Evolutionary conservation across 2,329 filamentous ascomycete species (phyloP).

Genomic region (Penicillium sp.): DNA sequence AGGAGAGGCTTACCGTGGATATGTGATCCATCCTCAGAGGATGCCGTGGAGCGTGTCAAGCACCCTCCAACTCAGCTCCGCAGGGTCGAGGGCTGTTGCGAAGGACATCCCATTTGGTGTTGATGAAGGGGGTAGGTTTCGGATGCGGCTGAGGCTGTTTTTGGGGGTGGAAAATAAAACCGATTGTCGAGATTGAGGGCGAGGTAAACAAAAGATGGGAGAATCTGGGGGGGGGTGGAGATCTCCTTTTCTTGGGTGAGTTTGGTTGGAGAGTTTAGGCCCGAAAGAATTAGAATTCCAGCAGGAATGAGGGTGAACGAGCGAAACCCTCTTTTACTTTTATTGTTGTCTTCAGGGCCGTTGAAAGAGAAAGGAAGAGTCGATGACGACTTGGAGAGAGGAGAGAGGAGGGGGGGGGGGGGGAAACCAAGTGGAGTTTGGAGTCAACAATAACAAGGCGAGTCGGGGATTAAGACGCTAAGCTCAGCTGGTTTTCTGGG

Average conservation of each 20-base stretch:
- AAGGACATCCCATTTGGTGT: constrained; percentile 43
- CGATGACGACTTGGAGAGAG: constrained; percentile 12
- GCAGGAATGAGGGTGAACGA: constrained; percentile 27
- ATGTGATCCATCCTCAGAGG: constrained; percentile 49
- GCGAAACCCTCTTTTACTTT: constrained; percentile 3
- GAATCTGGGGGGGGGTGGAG: not conserved
- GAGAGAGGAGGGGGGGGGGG: constrained; percentile 10
- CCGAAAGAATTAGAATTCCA: constrained; percentile 12
- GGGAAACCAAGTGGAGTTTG: constrained; percentile 25
- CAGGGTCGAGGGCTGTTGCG: constrained; percentile 39
- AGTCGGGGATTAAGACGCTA: constrained; percentile 27
- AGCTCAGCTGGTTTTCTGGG: constrained; percentile 23
- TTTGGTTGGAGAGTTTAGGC: not conserved
- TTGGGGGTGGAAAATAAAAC: constrained; percentile 11
- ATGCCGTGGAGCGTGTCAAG: constrained; percentile 37
- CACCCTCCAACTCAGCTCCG: constrained; percentile 43
- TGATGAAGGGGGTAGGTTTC: constrained; percentile 8
- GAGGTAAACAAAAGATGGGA: constrained; percentile 7
- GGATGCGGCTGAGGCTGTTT: constrained; percentile 4
- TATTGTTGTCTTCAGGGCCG: constrained; percentile 10
- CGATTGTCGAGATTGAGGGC: constrained; percentile 1
- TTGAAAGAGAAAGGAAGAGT: constrained; percentile 14
- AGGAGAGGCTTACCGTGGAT: constrained; percentile 44
- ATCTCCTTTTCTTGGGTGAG: too few species aligned
- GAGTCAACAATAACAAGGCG: constrained; percentile 29